Percentiles rank a stretch among this genome's conserved stretches.
Conservation (phyloP, 2,329 filamentous ascomycete species). For the Claviceps arundinis region DNA sequence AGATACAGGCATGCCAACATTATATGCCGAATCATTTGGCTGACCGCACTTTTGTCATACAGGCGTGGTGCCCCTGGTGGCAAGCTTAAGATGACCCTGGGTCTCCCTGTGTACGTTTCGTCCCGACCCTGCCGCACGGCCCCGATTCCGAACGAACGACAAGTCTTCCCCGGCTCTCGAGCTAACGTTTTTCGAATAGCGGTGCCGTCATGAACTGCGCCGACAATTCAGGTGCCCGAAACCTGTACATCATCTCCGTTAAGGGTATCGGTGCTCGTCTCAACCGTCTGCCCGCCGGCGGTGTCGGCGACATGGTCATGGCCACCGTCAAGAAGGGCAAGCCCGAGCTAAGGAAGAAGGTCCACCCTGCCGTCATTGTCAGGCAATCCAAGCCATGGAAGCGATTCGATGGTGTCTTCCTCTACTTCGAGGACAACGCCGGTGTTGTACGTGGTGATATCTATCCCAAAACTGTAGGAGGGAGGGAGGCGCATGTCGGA, state of each 20-base stretch:
- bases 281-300: conserved; percentile 91
- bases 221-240: conserved; percentile 97
- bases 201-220: conserved; percentile 99
- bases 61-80: conserved; percentile 90
- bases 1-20: neutral
- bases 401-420: conserved; percentile 93
- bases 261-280: conserved; percentile 96
- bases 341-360: conserved; percentile 99
- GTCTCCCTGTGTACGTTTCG: conserved; percentile 88
- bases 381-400: conserved; percentile 99
- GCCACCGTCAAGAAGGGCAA: conserved; percentile 99
- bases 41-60: conserved; percentile 6
- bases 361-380: conserved; percentile 98
- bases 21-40: neutral
- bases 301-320: conserved; percentile 99
- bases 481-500: neutral
- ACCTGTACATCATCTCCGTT: conserved; percentile 99
- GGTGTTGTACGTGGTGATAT: conserved; percentile 64
- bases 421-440: conserved; percentile 99
- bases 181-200: conserved; percentile 32
- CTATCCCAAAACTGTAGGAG: neutral
- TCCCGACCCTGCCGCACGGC: neutral
- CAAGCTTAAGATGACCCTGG: conserved; percentile 99
- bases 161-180: neutral
- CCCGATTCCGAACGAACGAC: conserved; percentile 2